Evolutionary conservation across 345 rosid species (phyloP).

Genomic region (Heritiera littoralis): DNA sequence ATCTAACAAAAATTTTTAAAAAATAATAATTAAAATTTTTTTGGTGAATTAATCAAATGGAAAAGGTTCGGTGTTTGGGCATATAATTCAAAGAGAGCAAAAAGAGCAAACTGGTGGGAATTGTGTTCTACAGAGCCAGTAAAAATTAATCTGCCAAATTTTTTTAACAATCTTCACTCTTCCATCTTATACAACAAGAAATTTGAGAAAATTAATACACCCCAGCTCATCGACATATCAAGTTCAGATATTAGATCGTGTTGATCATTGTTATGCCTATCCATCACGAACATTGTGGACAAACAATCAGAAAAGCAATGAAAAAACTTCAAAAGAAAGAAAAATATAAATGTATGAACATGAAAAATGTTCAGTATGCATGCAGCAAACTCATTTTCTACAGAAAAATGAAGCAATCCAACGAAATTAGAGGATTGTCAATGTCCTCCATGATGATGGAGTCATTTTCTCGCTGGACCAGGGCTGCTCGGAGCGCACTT

Average conservation of each 20-base stretch:
- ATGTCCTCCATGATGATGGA: conserved; percentile 52
- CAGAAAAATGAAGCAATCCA: conserved; percentile 94
- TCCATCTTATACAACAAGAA: conserved; percentile 7
- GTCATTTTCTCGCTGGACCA: conserved; percentile 31
- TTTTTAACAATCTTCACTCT: neutral
- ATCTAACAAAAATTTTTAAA: too few relatives aligned
- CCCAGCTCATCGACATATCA: neutral
- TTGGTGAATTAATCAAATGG: too few relatives aligned
- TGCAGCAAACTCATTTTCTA: conserved; percentile 30
- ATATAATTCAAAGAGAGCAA: too few relatives aligned
- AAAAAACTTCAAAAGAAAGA: neutral
- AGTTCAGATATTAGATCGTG: conserved; percentile 7
- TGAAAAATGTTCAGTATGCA: conserved; percentile 11
- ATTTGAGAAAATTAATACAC: conserved; percentile 3
- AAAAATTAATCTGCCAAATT: neutral
- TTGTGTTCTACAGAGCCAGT: neutral
- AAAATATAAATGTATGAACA: neutral
- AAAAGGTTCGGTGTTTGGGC: too few relatives aligned
- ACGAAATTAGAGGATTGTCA: conserved; percentile 73
- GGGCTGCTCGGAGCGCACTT: conserved; percentile 41
- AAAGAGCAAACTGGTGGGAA: neutral
- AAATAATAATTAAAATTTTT: too few relatives aligned
- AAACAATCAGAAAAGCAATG: neutral
- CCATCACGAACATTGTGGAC: neutral
- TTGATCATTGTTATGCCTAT: conserved; percentile 6